Evolutionary conservation across 108 stramenopile species (phyloP), one percentile per base, ranked within the genome.

Genomic region (Skeletonema costatum): DNA sequence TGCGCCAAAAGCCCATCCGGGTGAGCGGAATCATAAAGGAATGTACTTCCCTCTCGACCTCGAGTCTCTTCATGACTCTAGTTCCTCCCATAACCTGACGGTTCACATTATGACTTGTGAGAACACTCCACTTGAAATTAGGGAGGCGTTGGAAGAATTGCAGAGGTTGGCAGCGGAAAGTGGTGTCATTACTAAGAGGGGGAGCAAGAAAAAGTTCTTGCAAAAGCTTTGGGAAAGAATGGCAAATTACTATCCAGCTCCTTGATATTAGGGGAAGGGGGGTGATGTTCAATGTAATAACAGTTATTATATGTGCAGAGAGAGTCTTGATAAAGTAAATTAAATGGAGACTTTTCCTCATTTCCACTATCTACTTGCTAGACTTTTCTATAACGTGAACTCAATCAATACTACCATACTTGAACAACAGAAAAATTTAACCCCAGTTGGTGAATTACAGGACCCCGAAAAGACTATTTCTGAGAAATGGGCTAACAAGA

Each of bases 221-320:
- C 44, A 71, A 41, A 71, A 71, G 31, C 14, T 71, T 61, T 71
- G 70, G 70, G 70, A 31, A 32, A 53, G 68, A 68, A 68, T 68
- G 29, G 4, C 48, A 50, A 56, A 68, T n/a, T 51, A 16, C 53
- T 56, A 21, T 17, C 9, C 6, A 1, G 17, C 53, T 56, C 53
- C 44, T 46, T 46, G 44, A 36, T 36, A 36, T 6, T 6, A 6
- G 35, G 35, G 35, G 35, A 36, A 6, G 35, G 25, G 25, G 25
- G 39, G 39, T 9, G 39, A 7, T 41, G 0, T 41, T 41, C 7
- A 7, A 11, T 41, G 39, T 41, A 41, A 11, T 41, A 41, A 41
- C 11, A 41, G 2, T 41, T 41, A 2, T 41, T 11, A 10, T 2
- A 41, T 11, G 39, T 50, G 48, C n/a, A 2, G 35, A 25, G 25